These are phyloP conservation scores for Primulina eburnea DNA, from an alignment of 257 asterid species.

Conservation along the genomic window DNA sequence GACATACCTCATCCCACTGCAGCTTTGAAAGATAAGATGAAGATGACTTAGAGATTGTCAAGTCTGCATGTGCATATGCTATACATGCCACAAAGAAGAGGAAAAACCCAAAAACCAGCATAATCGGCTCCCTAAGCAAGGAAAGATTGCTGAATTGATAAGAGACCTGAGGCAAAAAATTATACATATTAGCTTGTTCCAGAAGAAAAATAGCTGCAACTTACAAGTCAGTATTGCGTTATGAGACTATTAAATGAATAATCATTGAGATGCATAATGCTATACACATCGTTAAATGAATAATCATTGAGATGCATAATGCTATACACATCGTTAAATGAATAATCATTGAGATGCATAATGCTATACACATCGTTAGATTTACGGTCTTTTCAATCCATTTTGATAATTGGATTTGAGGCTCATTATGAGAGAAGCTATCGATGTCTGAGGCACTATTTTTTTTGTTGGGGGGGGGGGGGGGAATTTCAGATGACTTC, in stretches of 20 bases:
- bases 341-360: neutral
- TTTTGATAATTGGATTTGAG: neutral
- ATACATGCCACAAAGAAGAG: slow-evolving; percentile 74
- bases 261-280: neutral
- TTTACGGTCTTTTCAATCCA: neutral
- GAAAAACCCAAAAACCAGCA: slow-evolving; percentile 88
- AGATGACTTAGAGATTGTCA: slow-evolving; percentile 90
- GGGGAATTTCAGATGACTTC: too few relatives aligned
- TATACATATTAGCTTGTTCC: slow-evolving; percentile 23
- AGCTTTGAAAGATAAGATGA: slow-evolving; percentile 83
- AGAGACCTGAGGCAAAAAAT: slow-evolving; percentile 55
- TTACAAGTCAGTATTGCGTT: neutral
- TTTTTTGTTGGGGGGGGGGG: too few relatives aligned
- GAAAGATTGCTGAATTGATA: slow-evolving; percentile 83
- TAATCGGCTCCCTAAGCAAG: slow-evolving; percentile 77
- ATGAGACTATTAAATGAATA: neutral
- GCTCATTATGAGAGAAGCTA: too few relatives aligned
- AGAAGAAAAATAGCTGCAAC: slow-evolving; percentile 10
- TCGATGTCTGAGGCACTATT: too few relatives aligned
- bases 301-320: neutral
- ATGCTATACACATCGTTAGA: neutral
- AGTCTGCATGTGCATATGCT: slow-evolving; percentile 71
- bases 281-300: too few relatives aligned
- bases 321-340: neutral
- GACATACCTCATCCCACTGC: slow-evolving; percentile 93